Base-by-base conservation (phyloP, 2,329 filamentous ascomycete species). In the Aspergillus brunneoviolaceus region DNA sequence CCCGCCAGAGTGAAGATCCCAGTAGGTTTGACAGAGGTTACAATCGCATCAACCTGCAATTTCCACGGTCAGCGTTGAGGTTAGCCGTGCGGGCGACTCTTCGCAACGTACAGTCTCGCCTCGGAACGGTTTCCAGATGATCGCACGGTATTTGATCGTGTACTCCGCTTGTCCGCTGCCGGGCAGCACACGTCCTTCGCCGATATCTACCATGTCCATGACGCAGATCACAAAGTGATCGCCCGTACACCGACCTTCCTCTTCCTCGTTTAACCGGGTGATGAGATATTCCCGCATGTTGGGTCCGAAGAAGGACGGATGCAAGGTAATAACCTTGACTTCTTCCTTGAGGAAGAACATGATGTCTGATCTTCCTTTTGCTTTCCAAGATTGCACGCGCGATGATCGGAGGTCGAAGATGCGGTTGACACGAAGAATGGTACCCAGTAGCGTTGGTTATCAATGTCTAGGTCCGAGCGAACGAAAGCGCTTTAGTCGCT, bases 301-400 rank as follows among this genome's bases (percentile, higher is more conserved):
- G 64, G 91, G 89, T 60, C 93, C 93, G 75, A 99, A 98, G 81
- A 96, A 99, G 12, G 94, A 98, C 29, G 95, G 95, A 74, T 99
- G 95, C 72, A 99, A 86, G 69, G 92, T 93, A 71, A 98, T 93
- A 73, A 91, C 89, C 74, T 94, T 92, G 80, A 96, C 92, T 78
- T 98, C 89, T 74, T 96, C 94, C 79, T 96, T 92, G 66, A 99
- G 90, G 82, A 99, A 99, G 79, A 98, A 99, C 95, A 99, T 99
- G 69, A 65, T 80, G 77, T 35, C 29, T 19, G 21, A 19, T 16
- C 6, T 45, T 16, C 7, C 47, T 39, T 31, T 33, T 50, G 53
- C 31, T 55, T 21, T 23, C 12, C 29, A n/a, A 47, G 16, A 11
- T n/a, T 48, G 45, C 16, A 42, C 35, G 25, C 39, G 53, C 12